These are phyloP conservation scores for Talaromyces sp. DNA, from an alignment of 2,329 filamentous ascomycete species.

Conservation along the genomic window DNA sequence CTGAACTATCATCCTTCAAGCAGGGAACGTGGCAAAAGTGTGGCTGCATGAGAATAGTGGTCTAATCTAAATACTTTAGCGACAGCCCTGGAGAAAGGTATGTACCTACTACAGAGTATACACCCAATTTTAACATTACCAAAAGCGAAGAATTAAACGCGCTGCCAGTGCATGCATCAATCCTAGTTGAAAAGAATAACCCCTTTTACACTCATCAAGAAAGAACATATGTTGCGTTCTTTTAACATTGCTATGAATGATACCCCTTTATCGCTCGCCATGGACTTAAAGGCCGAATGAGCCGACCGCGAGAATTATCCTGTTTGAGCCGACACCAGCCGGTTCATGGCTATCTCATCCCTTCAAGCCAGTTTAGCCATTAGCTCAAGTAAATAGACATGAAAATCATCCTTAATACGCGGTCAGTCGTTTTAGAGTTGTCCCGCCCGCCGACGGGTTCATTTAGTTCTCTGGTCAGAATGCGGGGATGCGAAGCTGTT, in stretches of 20 bases:
- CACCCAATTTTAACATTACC: too few species aligned
- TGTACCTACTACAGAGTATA: too few species aligned
- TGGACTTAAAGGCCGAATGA: not conserved
- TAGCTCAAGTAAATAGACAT: not conserved
- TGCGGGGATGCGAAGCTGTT: constrained; percentile 32
- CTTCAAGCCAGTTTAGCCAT: not conserved
- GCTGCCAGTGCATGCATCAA: not conserved
- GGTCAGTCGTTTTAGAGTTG: constrained; percentile 22
- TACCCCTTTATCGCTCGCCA: too few species aligned
- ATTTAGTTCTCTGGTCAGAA: constrained; percentile 19
- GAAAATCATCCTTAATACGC: not conserved
- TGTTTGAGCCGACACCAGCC: not conserved
- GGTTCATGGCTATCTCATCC: not conserved
- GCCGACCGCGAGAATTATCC: not conserved
- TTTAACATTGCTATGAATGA: not conserved
- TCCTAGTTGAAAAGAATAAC: too few species aligned
- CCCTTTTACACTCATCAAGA: too few species aligned
- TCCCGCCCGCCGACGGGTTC: constrained; percentile 7
- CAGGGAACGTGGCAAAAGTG: not conserved
- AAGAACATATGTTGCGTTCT: too few species aligned
- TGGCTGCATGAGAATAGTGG: not conserved
- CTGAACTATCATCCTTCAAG: not conserved
- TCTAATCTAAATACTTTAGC: too few species aligned
- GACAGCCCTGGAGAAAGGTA: too few species aligned
- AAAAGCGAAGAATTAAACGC: too few species aligned